These are phyloP conservation scores for Candida pseudocylindracea DNA, from an alignment of 1,139 yeast genomes.

Conservation along the genomic window DNA sequence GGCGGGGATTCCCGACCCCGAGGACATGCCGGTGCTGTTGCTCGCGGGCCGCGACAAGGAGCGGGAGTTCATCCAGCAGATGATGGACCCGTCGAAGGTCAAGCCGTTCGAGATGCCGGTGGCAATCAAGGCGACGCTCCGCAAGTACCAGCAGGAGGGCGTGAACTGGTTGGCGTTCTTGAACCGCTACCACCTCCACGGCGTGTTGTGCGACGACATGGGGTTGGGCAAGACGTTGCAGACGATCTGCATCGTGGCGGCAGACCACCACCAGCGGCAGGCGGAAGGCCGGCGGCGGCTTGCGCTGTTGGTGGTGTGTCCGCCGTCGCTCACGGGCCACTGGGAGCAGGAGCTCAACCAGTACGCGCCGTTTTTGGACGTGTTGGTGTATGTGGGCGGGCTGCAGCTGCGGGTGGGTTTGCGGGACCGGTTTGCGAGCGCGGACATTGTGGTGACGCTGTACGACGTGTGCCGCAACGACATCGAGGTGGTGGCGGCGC, in stretches of 20 bases:
- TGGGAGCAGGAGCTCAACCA: conserved; percentile 93
- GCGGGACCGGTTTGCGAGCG: conserved; percentile 26
- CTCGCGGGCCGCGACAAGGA: conserved; percentile 83
- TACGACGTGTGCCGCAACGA: conserved; percentile 95
- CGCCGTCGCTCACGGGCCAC: conserved; percentile 94
- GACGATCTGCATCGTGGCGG: conserved; percentile 89
- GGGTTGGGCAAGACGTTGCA: conserved; percentile 95
- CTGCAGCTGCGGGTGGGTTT: conserved; percentile 51
- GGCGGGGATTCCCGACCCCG: conserved; percentile 94
- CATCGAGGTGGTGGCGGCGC: conserved; percentile 31
- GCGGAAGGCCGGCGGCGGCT: conserved; percentile 36
- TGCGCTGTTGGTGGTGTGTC: conserved; percentile 80
- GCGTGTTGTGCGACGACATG: conserved; percentile 98
- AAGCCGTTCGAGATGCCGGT: conserved; percentile 79
- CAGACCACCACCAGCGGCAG: conserved; percentile 78
- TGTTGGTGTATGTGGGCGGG: conserved; percentile 78
- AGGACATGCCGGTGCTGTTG: conserved; percentile 69
- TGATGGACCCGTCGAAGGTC: conserved; percentile 95
- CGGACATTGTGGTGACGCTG: conserved; percentile 80
- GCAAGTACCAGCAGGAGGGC: conserved; percentile 96
- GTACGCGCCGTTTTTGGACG: conserved; percentile 73
- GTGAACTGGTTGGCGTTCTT: conserved; percentile 95
- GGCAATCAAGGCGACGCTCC: conserved; percentile 74
- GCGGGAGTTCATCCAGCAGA: conserved; percentile 84
- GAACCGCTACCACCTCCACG: conserved; percentile 88